These are phyloP conservation scores for Leptographium wingfieldii DNA, from an alignment of 2,329 filamentous ascomycete genomes.

Conservation along the genomic window DNA sequence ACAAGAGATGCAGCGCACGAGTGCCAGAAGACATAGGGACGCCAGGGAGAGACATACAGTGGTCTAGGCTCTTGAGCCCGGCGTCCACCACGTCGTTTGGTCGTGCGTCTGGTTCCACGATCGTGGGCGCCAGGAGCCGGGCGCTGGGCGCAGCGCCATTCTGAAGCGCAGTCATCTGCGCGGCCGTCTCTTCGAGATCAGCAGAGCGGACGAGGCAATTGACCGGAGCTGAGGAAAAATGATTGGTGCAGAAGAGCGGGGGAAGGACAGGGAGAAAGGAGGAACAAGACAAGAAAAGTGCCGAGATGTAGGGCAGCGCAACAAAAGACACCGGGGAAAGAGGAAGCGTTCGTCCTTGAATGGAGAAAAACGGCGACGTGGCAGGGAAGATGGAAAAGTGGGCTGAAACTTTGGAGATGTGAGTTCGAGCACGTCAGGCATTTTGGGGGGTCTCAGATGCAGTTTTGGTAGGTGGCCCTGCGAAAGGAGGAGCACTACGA, in stretches of 20 bases:
- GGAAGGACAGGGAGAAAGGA: background rate
- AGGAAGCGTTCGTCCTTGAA: no score
- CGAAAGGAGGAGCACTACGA: no score
- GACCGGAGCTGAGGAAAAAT: background rate
- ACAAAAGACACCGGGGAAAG: no score
- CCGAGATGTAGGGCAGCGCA: no score
- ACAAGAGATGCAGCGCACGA: background rate
- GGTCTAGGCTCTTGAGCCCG: conserved; percentile 67
- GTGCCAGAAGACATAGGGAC: background rate
- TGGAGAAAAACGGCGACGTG: background rate
- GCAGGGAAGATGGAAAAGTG: background rate
- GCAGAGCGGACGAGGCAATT: background rate
- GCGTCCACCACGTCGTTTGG: conserved; percentile 36
- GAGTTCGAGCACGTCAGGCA: background rate
- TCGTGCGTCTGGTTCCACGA: background rate
- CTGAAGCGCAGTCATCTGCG: background rate
- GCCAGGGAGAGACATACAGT: conserved; percentile 41
- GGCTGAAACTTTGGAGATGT: background rate
- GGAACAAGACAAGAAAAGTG: no score
- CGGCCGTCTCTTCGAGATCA: background rate
- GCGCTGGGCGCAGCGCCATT: background rate
- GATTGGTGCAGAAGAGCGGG: background rate
- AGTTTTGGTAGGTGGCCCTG: background rate
- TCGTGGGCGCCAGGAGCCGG: background rate
- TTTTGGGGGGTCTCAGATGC: background rate